phyloP scores from a whole-genome alignment of 306 rosid genomes.

The Luffa aegyptiaca region DNA sequence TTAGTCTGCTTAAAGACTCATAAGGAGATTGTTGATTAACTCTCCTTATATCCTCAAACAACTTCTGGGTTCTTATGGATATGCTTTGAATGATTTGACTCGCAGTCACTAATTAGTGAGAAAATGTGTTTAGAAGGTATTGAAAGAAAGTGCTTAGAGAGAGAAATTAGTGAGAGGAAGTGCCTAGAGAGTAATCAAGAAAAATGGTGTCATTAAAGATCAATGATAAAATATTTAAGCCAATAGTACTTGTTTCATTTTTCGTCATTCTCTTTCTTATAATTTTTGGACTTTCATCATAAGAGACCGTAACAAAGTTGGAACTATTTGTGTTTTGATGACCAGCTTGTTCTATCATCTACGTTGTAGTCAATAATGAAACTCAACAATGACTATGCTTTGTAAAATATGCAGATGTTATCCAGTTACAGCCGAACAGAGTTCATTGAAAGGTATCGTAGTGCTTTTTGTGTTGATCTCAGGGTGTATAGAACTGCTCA shows the following conservation, averaged over 20 bases:
- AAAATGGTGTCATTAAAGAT: background rate
- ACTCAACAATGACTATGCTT: background rate
- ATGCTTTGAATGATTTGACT: background rate
- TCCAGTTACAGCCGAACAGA: constrained; percentile 56
- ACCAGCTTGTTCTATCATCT: background rate
- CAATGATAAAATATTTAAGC: background rate
- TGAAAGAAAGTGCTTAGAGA: background rate
- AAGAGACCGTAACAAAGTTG: background rate
- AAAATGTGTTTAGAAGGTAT: background rate
- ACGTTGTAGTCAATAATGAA: background rate
- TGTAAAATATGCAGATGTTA: constrained; percentile 42
- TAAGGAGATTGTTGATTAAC: background rate
- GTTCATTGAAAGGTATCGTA: constrained; percentile 53
- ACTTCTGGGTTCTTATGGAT: background rate
- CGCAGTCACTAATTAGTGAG: background rate
- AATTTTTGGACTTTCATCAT: background rate
- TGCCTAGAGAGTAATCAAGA: background rate
- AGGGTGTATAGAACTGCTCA: background rate
- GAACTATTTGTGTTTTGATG: background rate
- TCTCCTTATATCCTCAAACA: background rate
- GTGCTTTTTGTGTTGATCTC: background rate
- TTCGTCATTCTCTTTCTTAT: background rate
- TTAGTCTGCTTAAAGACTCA: background rate
- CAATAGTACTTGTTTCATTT: background rate
- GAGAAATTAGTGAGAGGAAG: background rate